Evolutionary conservation across 345 rosid genomes (phyloP).

Genomic region (Gossypium australe): DNA sequence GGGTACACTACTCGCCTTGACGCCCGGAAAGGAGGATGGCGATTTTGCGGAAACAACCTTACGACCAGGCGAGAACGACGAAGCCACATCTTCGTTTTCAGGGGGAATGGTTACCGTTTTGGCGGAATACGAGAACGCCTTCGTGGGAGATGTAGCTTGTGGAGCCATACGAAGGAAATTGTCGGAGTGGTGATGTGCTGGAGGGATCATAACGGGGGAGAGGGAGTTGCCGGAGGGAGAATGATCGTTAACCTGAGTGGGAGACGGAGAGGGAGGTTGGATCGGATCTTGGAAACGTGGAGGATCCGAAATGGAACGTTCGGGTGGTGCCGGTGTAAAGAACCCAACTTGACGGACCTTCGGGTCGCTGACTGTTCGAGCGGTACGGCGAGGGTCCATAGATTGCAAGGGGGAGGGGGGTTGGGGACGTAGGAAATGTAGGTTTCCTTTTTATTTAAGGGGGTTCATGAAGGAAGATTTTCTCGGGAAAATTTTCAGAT

Average conservation of each 20-base stretch:
- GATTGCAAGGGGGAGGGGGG: neutral
- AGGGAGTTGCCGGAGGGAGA: conserved; percentile 63
- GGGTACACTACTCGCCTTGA: conserved; percentile 45
- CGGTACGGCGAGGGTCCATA: conserved; percentile 76
- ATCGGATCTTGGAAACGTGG: conserved; percentile 35
- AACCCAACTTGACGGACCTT: conserved; percentile 88
- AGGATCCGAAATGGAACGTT: conserved; percentile 33
- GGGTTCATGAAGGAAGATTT: conserved; percentile 4
- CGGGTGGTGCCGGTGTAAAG: conserved; percentile 48
- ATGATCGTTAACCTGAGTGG: conserved; percentile 29
- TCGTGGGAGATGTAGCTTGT: conserved; percentile 28
- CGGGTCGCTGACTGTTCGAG: conserved; percentile 75
- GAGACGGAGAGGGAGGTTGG: conserved; percentile 26
- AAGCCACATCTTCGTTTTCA: conserved; percentile 27
- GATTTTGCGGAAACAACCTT: neutral
- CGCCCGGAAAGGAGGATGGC: neutral
- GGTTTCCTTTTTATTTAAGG: neutral
- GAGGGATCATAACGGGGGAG: conserved; percentile 88
- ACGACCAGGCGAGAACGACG: conserved; percentile 21
- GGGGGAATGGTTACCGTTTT: conserved; percentile 19
- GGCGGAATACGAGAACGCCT: conserved; percentile 33
- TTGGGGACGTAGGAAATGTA: conserved; percentile 13
- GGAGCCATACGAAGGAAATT: conserved; percentile 26
- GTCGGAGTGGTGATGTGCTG: conserved; percentile 66
- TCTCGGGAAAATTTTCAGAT: neutral